Evolutionary conservation across 1,284 basidiomycete species (phyloP).

Genomic region (Heterobasidion parviporum): DNA sequence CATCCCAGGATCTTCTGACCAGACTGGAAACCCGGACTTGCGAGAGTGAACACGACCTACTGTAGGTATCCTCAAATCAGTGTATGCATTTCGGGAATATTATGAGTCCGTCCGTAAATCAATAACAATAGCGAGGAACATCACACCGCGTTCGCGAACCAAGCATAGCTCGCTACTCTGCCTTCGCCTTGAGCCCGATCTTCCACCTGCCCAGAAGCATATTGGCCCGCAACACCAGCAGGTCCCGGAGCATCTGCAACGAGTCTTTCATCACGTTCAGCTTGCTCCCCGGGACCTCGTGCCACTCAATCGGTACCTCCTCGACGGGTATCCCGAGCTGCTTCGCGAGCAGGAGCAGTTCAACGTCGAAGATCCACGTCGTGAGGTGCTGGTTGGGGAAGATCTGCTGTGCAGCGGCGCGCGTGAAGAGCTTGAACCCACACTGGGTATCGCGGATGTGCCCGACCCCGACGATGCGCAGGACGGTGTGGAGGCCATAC

Average conservation of each 20-base stretch:
- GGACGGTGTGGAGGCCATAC: slow-evolving; percentile 83
- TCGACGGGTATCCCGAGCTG: slow-evolving; percentile 65
- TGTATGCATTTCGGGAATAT: no score
- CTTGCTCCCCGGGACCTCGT: slow-evolving; percentile 89
- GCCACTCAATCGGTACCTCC: slow-evolving; percentile 88
- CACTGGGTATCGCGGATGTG: slow-evolving; percentile 93
- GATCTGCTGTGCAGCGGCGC: slow-evolving; percentile 67
- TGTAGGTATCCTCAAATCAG: no score
- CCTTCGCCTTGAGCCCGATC: neutral
- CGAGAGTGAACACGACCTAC: no score
- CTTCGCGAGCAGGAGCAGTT: slow-evolving; percentile 85
- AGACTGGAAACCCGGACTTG: no score
- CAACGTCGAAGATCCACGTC: slow-evolving; percentile 95
- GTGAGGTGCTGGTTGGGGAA: slow-evolving; percentile 80
- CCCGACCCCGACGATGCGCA: slow-evolving; percentile 77
- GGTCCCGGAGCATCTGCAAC: slow-evolving; percentile 82
- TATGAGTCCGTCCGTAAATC: no score
- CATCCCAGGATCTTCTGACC: no score
- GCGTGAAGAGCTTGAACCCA: slow-evolving; percentile 91
- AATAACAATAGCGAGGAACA: no score
- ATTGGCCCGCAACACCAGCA: slow-evolving; percentile 79
- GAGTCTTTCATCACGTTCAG: slow-evolving; percentile 79
- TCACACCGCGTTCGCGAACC: no score
- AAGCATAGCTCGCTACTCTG: neutral
- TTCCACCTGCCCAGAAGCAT: slow-evolving; percentile 68